A percentile compares a stretch with the other conserved stretches of the same genome.
Conservation (phyloP, 23 red algal species). For the Gracilaria gracilis region DNA sequence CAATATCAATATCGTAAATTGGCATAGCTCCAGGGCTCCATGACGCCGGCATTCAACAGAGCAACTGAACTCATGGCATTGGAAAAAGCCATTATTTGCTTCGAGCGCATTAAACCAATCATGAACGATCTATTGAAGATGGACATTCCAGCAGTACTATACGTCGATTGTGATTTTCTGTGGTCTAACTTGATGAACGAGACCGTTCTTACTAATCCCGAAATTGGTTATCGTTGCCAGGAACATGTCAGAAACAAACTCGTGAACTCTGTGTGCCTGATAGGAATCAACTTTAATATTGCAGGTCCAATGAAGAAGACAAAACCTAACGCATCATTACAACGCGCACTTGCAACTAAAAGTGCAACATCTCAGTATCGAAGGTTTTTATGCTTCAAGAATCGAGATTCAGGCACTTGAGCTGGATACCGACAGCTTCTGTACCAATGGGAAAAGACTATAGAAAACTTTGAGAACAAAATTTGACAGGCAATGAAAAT, state of each 20-base stretch:
- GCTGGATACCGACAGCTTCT: not conserved
- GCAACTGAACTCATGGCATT: slow-evolving; percentile 22
- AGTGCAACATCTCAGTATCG: not conserved
- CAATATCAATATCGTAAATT: not conserved
- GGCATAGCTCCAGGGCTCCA: not conserved
- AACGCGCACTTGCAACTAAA: not conserved
- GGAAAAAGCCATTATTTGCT: not conserved
- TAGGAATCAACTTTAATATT: not conserved
- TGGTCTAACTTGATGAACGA: slow-evolving; percentile 25
- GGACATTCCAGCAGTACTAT: not conserved
- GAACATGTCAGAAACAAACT: not conserved
- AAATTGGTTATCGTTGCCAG: not conserved
- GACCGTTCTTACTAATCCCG: not conserved
- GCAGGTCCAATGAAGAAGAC: not conserved
- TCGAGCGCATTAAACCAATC: not conserved
- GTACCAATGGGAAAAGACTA: too few relatives aligned
- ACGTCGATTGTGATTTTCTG: slow-evolving; percentile 11
- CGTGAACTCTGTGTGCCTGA: slow-evolving; percentile 11
- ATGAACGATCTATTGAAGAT: not conserved
- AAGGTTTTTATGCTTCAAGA: slow-evolving; percentile 11
- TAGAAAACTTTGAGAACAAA: too few relatives aligned
- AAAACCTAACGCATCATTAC: slow-evolving; percentile 7
- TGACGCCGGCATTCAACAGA: not conserved
- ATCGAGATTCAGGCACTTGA: not conserved
- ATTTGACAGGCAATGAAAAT: too few relatives aligned